These are phyloP conservation scores for Ambispora gerdemannii DNA, from an alignment of 192 early-diverging fungal species.

Conservation along the genomic window DNA sequence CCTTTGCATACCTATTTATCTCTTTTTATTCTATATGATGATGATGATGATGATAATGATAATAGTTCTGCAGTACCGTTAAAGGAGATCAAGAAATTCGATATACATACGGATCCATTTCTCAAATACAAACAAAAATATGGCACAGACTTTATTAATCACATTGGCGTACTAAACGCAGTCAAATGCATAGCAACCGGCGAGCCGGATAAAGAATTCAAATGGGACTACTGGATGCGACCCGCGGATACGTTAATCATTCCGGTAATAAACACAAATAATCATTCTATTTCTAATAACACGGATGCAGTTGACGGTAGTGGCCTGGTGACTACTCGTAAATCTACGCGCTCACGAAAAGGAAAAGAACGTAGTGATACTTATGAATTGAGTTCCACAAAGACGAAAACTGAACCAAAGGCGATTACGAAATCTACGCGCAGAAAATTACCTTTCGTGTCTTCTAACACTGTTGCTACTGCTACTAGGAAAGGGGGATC, in stretches of 20 bases:
- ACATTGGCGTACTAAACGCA: background rate
- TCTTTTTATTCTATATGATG: no score
- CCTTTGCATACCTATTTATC: no score
- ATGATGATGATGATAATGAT: background rate
- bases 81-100: background rate
- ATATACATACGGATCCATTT: background rate
- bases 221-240: constrained; percentile 17
- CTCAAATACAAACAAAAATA: background rate
- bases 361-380: background rate
- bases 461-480: no score
- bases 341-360: background rate
- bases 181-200: background rate
- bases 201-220: background rate
- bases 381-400: background rate
- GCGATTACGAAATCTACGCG: no score
- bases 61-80: background rate
- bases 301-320: background rate
- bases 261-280: background rate
- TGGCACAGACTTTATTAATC: background rate
- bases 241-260: background rate
- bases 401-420: background rate
- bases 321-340: background rate
- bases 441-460: no score
- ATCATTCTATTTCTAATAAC: no score
- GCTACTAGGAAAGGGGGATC: no score